Percentiles rank a stretch among this genome's conserved stretches.
Conservation (phyloP, 306 rosid genomes). For the Morella rubra region DNA sequence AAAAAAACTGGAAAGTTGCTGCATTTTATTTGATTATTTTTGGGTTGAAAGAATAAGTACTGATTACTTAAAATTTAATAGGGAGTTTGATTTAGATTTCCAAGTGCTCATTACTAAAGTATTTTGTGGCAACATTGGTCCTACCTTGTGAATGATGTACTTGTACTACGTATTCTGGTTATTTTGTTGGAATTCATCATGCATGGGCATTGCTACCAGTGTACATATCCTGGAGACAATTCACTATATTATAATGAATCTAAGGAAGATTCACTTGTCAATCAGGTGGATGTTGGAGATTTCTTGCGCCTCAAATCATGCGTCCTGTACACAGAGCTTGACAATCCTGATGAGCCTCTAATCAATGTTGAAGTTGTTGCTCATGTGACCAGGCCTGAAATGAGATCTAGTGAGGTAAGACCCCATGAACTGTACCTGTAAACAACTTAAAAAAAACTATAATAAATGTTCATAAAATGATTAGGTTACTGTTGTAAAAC, state of each 20-base stretch:
- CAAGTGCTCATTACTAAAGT: neutral
- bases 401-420: slow-evolving; percentile 84
- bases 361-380: slow-evolving; percentile 95
- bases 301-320: slow-evolving; percentile 88
- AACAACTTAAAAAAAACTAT: neutral
- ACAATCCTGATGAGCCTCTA: slow-evolving; percentile 78
- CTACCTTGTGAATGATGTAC: neutral
- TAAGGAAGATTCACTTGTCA: slow-evolving; percentile 8
- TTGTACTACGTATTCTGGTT: neutral
- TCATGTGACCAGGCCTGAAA: slow-evolving; percentile 91
- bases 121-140: neutral
- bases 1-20: neutral
- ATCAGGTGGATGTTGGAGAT: slow-evolving; percentile 96
- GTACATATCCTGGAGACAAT: neutral
- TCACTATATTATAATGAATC: neutral
- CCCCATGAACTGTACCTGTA: slow-evolving; percentile 6
- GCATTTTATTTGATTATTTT: neutral
- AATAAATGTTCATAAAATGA: neutral
- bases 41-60: neutral
- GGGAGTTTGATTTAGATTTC: neutral
- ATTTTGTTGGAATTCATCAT: neutral
- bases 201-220: neutral
- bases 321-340: slow-evolving; percentile 70
- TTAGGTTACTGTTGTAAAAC: neutral
- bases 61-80: too few species aligned